Evolutionary conservation across 2,329 filamentous ascomycete genomes (phyloP), one percentile per base, ranked within the genome.

Genomic region (Aureobasidium sp.): DNA sequence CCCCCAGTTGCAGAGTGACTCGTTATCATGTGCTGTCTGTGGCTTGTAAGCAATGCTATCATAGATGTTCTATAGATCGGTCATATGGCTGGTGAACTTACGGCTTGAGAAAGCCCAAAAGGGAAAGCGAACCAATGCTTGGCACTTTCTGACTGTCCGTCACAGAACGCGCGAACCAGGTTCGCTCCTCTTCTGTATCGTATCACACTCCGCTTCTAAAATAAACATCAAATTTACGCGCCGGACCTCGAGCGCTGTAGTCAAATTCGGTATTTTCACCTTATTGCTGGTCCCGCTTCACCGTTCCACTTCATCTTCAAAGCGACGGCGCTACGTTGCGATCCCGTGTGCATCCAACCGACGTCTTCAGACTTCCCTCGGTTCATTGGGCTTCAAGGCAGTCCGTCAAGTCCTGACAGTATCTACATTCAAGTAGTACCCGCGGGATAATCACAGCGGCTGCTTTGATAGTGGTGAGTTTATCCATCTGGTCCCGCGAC

Each of bases 341-440:
- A 42, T 39, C 36, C n/a, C 36, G 42, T 41, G 56, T 39, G 44
- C 56, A 59, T 42, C 36, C 56, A 59, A 44, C 56, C 56, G 57
- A 34, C 44, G 20, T 42, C 57, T 48, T 39, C 44, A 59, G 27
- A 25, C 25, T 39, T 31, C 37, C 42, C 55, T 59, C 55, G 55
- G 55, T 47, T 48, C 55, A 59, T 59, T 59, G 57, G 57, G 57
- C 57, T 49, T 29, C 57, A 60, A 51, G 34, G 22, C 56, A 17
- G n/a, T 34, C 37, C 37, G 20, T 27, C n/a, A 14, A 20, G 11
- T 55, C 37, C 37, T 44, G 20, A 9, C 55, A 42, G 22, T 41
- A 57, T 25, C 41, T 36, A 47, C 42, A 47, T 39, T 5, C 29
- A 37, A 42, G 20, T 58, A 37, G 17, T 27, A 58, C 55, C 55